Conservation (phyloP, 1,284 basidiomycete species). For the Vanrija pseudolonga region DNA sequence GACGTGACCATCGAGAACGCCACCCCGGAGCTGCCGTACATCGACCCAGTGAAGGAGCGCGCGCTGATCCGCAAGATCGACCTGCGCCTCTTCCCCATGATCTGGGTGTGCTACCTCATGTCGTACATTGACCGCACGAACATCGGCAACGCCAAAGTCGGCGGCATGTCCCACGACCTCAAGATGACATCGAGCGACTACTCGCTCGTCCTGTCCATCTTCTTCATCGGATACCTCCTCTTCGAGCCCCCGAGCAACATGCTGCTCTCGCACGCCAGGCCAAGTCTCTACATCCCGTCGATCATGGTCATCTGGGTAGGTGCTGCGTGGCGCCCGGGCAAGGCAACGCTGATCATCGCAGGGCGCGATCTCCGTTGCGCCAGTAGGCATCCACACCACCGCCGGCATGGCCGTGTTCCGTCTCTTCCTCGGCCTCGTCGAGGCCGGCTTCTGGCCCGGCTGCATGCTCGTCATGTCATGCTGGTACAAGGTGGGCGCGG, state of each 20-base stretch:
- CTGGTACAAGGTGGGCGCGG: constrained; percentile 38
- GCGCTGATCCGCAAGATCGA: too few species aligned
- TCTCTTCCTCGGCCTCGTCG: constrained; percentile 45
- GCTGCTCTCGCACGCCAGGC: constrained; percentile 16
- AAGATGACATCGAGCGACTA: constrained; percentile 28
- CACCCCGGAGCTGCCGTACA: too few species aligned
- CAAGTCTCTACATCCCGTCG: constrained; percentile 24
- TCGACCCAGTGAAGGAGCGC: too few species aligned
- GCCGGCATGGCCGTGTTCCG: constrained; percentile 44
- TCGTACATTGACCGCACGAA: constrained; percentile 27
- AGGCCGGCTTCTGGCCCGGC: constrained; percentile 42
- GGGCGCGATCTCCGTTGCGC: constrained; percentile 44
- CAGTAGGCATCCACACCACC: constrained; percentile 43
- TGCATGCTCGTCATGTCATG: constrained; percentile 47
- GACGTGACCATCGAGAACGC: too few species aligned
- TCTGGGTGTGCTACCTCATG: too few species aligned
- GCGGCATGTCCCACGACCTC: constrained; percentile 44
- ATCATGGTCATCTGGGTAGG: constrained; percentile 28
- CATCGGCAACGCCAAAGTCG: constrained; percentile 31
- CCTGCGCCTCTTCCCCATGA: too few species aligned
- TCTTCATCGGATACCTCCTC: constrained; percentile 37
- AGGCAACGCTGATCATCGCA: constrained; percentile 3
- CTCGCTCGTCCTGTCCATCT: constrained; percentile 44
- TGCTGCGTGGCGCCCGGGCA: background rate
- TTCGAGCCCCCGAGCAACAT: constrained; percentile 25